Percentiles rank a stretch among this genome's conserved stretches.
Evolutionary conservation across 176 grass and related monocot genomes (phyloP).

Genomic region (Oryza meyeriana): DNA sequence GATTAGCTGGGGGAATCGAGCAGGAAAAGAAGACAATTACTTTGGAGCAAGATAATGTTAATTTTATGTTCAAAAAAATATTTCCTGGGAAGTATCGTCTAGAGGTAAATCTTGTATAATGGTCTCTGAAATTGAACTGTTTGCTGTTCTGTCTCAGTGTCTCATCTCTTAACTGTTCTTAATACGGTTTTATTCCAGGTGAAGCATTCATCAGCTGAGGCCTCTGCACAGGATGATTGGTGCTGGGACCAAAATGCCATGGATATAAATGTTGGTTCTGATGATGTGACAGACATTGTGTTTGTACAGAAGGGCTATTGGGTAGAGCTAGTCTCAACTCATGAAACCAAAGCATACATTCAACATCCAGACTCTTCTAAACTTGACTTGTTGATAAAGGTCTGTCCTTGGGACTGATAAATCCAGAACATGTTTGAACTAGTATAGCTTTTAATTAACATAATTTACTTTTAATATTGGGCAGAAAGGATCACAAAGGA

Average conservation of each 20-base stretch:
- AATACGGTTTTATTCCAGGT: slow-evolving; percentile 42
- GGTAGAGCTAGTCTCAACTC: slow-evolving; percentile 77
- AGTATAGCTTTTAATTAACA: slow-evolving; percentile 19
- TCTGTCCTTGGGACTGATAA: slow-evolving; percentile 27
- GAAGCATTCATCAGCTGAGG: slow-evolving; percentile 43
- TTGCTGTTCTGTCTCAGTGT: slow-evolving; percentile 12
- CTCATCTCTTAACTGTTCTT: slow-evolving; percentile 3
- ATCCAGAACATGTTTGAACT: slow-evolving; percentile 16
- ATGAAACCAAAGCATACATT: slow-evolving; percentile 80
- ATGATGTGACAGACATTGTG: slow-evolving; percentile 77
- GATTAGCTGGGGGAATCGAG: slow-evolving; percentile 46
- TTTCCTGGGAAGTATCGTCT: slow-evolving; percentile 95
- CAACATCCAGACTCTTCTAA: slow-evolving; percentile 70
- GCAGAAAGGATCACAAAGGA: slow-evolving; percentile 86
- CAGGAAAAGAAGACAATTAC: slow-evolving; percentile 63
- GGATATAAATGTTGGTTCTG: slow-evolving; percentile 67
- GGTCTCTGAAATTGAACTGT: neutral
- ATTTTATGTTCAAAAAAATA: slow-evolving; percentile 82
- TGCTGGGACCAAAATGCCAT: slow-evolving; percentile 78
- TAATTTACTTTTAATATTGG: slow-evolving; percentile 16
- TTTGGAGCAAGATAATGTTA: slow-evolving; percentile 59
- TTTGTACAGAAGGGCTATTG: slow-evolving; percentile 94
- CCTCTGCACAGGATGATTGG: slow-evolving; percentile 63
- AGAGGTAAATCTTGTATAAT: slow-evolving; percentile 50
- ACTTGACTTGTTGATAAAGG: slow-evolving; percentile 79